Percentiles rank a stretch among this genome's conserved stretches.
phyloP scores from a whole-genome alignment of 1,139 yeast genomes.

The Suhomyces bokatorum region DNA sequence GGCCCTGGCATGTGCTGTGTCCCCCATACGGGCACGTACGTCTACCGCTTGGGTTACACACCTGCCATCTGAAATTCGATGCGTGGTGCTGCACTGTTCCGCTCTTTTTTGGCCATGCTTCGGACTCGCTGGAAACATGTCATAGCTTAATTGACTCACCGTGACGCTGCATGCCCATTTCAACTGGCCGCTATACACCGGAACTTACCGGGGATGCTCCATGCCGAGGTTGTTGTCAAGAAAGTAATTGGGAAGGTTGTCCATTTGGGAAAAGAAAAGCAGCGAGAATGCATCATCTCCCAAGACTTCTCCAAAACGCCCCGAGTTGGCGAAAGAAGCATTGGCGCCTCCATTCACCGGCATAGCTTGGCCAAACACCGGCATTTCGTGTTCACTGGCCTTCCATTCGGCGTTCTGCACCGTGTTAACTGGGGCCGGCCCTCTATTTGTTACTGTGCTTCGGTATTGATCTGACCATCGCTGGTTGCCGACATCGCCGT shows the following conservation, averaged over 20 bases:
- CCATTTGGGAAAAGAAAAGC: conserved; percentile 20
- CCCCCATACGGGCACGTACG: too few species aligned
- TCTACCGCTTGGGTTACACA: too few species aligned
- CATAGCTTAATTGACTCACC: too few species aligned
- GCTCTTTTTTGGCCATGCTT: too few species aligned
- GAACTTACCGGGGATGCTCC: background rate
- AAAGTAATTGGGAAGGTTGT: conserved; percentile 40
- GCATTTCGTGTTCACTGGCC: background rate
- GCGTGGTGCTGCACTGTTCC: too few species aligned
- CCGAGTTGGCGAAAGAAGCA: background rate
- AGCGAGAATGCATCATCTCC: conserved; percentile 21
- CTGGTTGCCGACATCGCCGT: background rate
- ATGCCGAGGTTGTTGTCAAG: conserved; percentile 37
- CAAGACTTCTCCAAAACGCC: background rate
- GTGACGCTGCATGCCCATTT: too few species aligned
- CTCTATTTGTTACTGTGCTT: background rate
- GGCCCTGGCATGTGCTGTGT: too few species aligned
- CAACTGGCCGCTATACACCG: too few species aligned
- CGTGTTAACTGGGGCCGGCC: background rate
- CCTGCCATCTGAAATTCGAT: too few species aligned
- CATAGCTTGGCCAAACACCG: background rate
- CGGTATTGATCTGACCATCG: background rate
- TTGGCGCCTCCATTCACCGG: background rate
- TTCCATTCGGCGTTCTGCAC: background rate
- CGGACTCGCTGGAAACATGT: too few species aligned